phyloP scores from a whole-genome alignment of 257 asterid species.

The Gentiana straminea region DNA sequence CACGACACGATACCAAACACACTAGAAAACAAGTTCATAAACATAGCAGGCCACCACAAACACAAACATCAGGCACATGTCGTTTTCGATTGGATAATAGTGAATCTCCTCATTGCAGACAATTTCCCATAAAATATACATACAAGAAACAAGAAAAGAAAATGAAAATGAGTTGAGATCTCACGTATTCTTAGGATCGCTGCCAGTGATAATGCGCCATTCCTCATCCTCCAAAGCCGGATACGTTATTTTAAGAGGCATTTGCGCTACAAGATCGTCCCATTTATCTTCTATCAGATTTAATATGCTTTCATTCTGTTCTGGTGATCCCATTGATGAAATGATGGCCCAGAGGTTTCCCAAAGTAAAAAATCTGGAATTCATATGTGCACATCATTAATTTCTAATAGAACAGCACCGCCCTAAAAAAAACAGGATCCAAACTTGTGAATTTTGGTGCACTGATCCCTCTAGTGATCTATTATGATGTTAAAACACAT shows the following conservation, averaged over 20 bases:
- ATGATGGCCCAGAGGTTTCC: slow-evolving; percentile 37
- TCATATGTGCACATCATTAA: slow-evolving; percentile 38
- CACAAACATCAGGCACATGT: too few relatives aligned
- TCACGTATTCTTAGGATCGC: slow-evolving; percentile 44
- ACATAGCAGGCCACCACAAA: too few relatives aligned
- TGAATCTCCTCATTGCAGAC: not conserved
- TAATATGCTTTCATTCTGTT: slow-evolving; percentile 26
- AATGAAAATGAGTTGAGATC: slow-evolving; percentile 3
- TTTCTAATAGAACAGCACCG: slow-evolving; percentile 24
- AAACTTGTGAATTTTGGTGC: too few relatives aligned
- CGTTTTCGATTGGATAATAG: too few relatives aligned
- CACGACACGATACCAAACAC: too few relatives aligned
- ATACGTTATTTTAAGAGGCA: slow-evolving; percentile 38
- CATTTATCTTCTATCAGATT: slow-evolving; percentile 31
- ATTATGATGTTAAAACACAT: too few relatives aligned
- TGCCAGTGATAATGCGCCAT: slow-evolving; percentile 36
- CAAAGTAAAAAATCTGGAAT: slow-evolving; percentile 31
- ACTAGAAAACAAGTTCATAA: too few relatives aligned
- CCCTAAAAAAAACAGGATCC: too few relatives aligned
- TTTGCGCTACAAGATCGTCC: slow-evolving; percentile 27
- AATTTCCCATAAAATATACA: not conserved
- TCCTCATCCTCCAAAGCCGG: slow-evolving; percentile 34
- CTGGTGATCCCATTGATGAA: slow-evolving; percentile 26
- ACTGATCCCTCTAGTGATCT: too few relatives aligned
- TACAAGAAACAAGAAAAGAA: not conserved